Evolutionary conservation across 345 rosid species (phyloP).

Genomic region (Murraya koenigii): DNA sequence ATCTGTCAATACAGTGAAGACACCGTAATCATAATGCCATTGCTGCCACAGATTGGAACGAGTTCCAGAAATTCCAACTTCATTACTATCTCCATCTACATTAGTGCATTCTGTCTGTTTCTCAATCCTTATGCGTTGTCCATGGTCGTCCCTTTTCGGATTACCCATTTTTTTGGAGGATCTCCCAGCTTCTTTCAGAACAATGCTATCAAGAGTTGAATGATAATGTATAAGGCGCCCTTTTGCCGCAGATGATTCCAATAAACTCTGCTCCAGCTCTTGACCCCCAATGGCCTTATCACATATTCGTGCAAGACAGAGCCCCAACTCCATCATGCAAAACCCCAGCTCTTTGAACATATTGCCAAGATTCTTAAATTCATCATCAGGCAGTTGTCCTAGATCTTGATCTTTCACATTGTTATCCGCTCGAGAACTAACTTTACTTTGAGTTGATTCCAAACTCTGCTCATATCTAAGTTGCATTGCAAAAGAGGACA

Average conservation of each 20-base stretch:
- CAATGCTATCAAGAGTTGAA: constrained; percentile 49
- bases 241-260: constrained; percentile 77
- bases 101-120: constrained; percentile 14
- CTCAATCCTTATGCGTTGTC: constrained; percentile 12
- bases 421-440: background rate
- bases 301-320: constrained; percentile 63
- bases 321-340: constrained; percentile 77
- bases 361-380: constrained; percentile 48
- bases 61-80: constrained; percentile 19
- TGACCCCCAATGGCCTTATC: constrained; percentile 72
- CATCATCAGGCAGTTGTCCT: constrained; percentile 23
- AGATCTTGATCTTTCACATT: constrained; percentile 8
- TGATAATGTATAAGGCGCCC: constrained; percentile 91
- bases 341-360: constrained; percentile 62
- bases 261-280: constrained; percentile 59
- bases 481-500: constrained; percentile 82
- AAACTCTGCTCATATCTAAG: constrained; percentile 40
- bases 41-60: constrained; percentile 69
- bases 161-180: constrained; percentile 24
- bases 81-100: constrained; percentile 21
- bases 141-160: constrained; percentile 15
- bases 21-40: constrained; percentile 94
- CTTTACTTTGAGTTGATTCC: constrained; percentile 23
- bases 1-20: constrained; percentile 84
- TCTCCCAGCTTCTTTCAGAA: constrained; percentile 35